These are phyloP conservation scores for Pseudogymnoascus sp. DNA, from an alignment of 2,329 filamentous ascomycete species.

Conservation along the genomic window DNA sequence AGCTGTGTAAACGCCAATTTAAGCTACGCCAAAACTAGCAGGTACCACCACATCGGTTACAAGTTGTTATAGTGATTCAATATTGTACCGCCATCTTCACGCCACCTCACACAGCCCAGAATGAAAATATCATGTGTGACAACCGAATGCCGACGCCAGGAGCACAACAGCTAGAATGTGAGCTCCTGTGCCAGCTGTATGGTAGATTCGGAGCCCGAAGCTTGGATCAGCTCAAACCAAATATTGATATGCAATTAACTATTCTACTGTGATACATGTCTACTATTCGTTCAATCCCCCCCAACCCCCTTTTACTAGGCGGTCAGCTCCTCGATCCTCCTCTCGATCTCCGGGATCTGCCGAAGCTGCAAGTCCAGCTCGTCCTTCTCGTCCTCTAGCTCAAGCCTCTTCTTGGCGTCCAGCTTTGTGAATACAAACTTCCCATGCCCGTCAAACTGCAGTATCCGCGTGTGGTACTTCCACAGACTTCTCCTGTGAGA, in stretches of 20 bases:
- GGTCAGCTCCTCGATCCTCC: conserved; percentile 73
- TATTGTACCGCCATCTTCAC: background rate
- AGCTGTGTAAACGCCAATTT: background rate
- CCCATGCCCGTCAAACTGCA: conserved; percentile 95
- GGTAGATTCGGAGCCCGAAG: background rate
- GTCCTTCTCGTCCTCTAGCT: conserved; percentile 92
- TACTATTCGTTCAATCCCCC: background rate
- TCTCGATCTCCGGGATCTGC: conserved; percentile 81
- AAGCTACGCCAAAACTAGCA: conserved; percentile 1
- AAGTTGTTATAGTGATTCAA: background rate
- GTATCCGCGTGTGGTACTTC: conserved; percentile 90
- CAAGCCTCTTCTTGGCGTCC: conserved; percentile 78
- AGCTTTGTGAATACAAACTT: conserved; percentile 82
- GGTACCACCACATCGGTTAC: background rate
- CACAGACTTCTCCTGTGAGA: conserved; percentile 85
- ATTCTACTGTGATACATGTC: conserved; percentile 5
- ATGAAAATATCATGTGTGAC: background rate
- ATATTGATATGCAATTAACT: conserved; percentile 5
- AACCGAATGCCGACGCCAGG: background rate
- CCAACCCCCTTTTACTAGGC: conserved; percentile 25
- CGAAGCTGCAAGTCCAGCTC: conserved; percentile 81
- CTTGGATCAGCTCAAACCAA: background rate
- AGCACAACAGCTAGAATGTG: background rate
- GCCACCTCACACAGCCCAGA: background rate
- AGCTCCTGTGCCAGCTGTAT: background rate